phyloP scores from a whole-genome alignment of 768 basidiomycete species.

The Termitomyces sp. region DNA sequence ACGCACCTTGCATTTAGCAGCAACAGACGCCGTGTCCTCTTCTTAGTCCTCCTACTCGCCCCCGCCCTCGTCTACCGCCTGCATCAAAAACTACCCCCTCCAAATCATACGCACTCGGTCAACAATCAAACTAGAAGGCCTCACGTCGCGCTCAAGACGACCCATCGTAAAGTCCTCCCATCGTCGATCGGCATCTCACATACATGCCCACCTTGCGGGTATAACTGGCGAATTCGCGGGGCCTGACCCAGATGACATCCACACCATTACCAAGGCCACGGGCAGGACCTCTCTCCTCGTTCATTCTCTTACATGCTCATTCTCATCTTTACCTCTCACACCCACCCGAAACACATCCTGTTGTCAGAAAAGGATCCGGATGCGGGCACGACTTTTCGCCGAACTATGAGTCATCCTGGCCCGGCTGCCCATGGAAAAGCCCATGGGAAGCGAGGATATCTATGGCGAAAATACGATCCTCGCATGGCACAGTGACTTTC shows the following conservation, averaged over 20 bases:
- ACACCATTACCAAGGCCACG: not conserved
- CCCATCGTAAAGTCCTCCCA: no score
- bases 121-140: no score
- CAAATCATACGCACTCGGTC: no score
- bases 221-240: not conserved
- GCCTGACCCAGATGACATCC: not conserved
- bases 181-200: no score
- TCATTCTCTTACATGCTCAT: not conserved
- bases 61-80: no score
- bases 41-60: no score
- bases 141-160: no score
- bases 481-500: not conserved
- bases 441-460: not conserved
- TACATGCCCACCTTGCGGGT: not conserved
- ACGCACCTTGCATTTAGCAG: no score
- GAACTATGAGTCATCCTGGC: not conserved
- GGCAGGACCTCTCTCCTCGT: not conserved
- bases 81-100: no score
- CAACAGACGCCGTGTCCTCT: no score
- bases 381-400: not conserved
- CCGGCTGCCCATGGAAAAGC: not conserved
- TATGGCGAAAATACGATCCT: not conserved
- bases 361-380: not conserved
- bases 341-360: not conserved
- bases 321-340: not conserved